Conservation (phyloP, 768 basidiomycete species). For the Tulasnella sp. region DNA sequence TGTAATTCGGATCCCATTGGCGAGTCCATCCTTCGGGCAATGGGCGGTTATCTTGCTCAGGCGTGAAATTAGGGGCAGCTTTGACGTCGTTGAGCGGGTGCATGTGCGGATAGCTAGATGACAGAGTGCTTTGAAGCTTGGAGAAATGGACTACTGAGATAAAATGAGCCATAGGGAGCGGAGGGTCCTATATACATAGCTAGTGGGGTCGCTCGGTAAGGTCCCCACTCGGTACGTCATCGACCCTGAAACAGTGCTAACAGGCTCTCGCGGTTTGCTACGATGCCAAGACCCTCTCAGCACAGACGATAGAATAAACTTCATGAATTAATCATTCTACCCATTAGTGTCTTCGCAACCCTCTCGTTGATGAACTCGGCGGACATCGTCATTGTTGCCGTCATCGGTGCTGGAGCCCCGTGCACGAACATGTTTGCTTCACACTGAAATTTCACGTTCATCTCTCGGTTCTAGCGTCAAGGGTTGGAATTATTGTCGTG, state of each 20-base stretch:
- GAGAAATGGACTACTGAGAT: neutral
- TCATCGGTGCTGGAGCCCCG: too few species aligned
- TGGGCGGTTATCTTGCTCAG: neutral
- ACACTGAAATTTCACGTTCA: too few species aligned
- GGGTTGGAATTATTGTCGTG: too few species aligned
- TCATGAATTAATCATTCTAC: too few species aligned
- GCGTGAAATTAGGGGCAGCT: neutral
- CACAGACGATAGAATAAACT: too few species aligned
- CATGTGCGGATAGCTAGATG: neutral
- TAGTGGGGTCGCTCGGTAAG: neutral
- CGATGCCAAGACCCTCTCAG: neutral
- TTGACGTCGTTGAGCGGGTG: neutral
- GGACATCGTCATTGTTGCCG: too few species aligned
- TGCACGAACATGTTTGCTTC: too few species aligned
- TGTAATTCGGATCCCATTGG: conserved; percentile 3
- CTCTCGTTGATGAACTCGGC: too few species aligned
- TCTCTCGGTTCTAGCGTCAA: too few species aligned
- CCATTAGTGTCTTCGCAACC: too few species aligned
- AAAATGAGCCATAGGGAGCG: neutral
- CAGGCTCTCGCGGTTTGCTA: neutral
- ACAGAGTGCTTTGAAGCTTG: neutral
- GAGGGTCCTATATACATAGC: neutral
- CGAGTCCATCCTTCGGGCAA: conserved; percentile 17
- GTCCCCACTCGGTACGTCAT: neutral
- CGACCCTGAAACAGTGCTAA: neutral